Conservation (phyloP, 1,139 yeast genomes). For the Taphrina wiesneri region DNA sequence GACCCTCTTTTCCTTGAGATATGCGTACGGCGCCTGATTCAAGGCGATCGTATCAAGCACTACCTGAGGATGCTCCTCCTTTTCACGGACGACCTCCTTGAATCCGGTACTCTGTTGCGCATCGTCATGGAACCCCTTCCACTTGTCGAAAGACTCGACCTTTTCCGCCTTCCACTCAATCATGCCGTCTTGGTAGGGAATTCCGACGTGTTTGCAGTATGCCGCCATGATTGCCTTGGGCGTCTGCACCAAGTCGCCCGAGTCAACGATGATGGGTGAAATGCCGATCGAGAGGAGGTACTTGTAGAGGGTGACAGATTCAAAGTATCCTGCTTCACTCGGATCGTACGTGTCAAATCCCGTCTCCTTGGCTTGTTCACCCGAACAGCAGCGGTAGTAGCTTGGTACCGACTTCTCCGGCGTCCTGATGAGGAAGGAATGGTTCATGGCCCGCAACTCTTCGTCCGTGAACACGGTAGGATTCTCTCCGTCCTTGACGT, state of each 20-base stretch:
- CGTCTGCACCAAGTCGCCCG: conserved; percentile 41
- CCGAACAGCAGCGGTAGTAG: conserved; percentile 43
- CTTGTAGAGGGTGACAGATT: conserved; percentile 43
- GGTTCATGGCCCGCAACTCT: conserved; percentile 39
- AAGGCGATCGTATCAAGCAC: conserved; percentile 24
- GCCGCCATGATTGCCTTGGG: conserved; percentile 41
- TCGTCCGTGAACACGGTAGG: conserved; percentile 38
- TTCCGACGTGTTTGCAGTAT: conserved; percentile 41
- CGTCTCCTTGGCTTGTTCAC: conserved; percentile 43
- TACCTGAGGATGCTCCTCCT: conserved; percentile 22
- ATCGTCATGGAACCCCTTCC: conserved; percentile 45
- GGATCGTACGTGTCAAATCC: conserved; percentile 42
- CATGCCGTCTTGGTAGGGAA: conserved; percentile 42
- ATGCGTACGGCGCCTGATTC: conserved; percentile 22
- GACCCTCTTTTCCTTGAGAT: conserved; percentile 10
- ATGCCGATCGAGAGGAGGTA: conserved; percentile 37
- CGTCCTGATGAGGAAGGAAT: conserved; percentile 43
- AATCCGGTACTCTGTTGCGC: conserved; percentile 43
- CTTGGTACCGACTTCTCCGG: conserved; percentile 44
- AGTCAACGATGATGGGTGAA: conserved; percentile 42
- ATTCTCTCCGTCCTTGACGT: conserved; percentile 7
- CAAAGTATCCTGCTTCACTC: conserved; percentile 43
- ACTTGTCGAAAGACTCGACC: conserved; percentile 42
- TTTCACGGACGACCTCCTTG: conserved; percentile 32
- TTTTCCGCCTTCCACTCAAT: conserved; percentile 41